Conservation (phyloP, 2,329 filamentous ascomycete species). For the Allantophomopsis lycopodina region DNA sequence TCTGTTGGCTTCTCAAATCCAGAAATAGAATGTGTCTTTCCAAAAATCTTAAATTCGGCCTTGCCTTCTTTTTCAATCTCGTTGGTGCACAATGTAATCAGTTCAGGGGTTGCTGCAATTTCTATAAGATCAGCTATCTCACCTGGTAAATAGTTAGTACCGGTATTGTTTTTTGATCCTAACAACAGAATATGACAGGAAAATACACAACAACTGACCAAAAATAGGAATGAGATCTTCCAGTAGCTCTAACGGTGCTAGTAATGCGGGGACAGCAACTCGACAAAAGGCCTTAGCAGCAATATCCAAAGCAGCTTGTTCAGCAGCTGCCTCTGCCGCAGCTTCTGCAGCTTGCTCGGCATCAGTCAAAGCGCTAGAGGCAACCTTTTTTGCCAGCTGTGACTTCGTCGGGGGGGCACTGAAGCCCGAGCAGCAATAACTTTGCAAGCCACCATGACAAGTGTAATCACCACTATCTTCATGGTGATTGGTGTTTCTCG, state of each 20-base stretch:
- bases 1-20: conserved; percentile 7
- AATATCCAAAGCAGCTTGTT: conserved; percentile 17
- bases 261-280: conserved; percentile 19
- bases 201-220: too few relatives aligned
- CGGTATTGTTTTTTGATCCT: too few relatives aligned
- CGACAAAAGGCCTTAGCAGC: conserved; percentile 22
- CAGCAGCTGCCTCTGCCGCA: conserved; percentile 13
- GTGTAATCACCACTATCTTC: conserved; percentile 17
- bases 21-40: conserved; percentile 14
- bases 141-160: background rate
- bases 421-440: conserved; percentile 19
- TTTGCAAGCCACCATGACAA: conserved; percentile 17
- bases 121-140: conserved; percentile 4
- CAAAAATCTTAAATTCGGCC: conserved; percentile 14
- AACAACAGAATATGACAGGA: too few relatives aligned
- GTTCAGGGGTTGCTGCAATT: conserved; percentile 15
- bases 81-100: conserved; percentile 18
- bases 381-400: too few relatives aligned
- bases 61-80: conserved; percentile 20
- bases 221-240: conserved; percentile 14
- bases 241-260: conserved; percentile 8
- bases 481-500: conserved; percentile 16
- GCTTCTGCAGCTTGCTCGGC: conserved; percentile 13
- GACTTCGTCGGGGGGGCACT: too few relatives aligned
- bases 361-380: conserved; percentile 9